Evolutionary conservation across 345 rosid species (phyloP), one percentile per base, ranked within the genome.

Genomic region (Psidium guajava): DNA sequence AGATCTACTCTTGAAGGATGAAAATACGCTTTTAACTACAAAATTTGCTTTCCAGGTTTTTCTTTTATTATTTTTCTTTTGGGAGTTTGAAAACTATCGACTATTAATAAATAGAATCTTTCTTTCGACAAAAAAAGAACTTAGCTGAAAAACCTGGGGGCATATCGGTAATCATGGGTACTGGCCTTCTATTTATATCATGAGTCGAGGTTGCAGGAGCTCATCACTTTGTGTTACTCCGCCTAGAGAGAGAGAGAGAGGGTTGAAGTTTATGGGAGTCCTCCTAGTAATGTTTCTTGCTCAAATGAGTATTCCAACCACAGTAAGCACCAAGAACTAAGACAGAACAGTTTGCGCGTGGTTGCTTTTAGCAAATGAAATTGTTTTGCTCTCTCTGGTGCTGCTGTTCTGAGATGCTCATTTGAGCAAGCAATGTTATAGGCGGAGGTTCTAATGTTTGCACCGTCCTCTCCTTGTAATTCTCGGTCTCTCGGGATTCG

Each of bases 301-400:
- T 88, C 90, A 88, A 88, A 88, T 88, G 90, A 88, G 90, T 88
- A 86, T 88, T 88, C 90, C 90, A 88, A 83, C 82, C 54, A 22
- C 86, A 61, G 82, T 20, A 52, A 57, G 56, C 80, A 59, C 32
- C 55, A 15, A 85, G 80, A 85, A n/a, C 15, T 27, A 64, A 40
- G 54, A 83, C 47, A 64, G 85, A 40, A 36, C 52, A 42, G 40
- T 22, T 40, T 42, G 69, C 55, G 56, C 61, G 58, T 13, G 11
- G 80, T 56, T 20, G 80, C 69, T 24, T 24, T 77, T 52, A 14
- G 44, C 86, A 36, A 8, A 56, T 47, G 27, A 59, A 59, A 61
- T n/a, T 56, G 44, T 13, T 28, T 22, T 64, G 80, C 47, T 36
- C 80, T 32, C 77, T 69, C 61, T 54, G 75, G 49, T 59, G 52